These are phyloP conservation scores for Emericellopsis atlantica DNA, from an alignment of 2,329 filamentous ascomycete genomes.

Conservation along the genomic window DNA sequence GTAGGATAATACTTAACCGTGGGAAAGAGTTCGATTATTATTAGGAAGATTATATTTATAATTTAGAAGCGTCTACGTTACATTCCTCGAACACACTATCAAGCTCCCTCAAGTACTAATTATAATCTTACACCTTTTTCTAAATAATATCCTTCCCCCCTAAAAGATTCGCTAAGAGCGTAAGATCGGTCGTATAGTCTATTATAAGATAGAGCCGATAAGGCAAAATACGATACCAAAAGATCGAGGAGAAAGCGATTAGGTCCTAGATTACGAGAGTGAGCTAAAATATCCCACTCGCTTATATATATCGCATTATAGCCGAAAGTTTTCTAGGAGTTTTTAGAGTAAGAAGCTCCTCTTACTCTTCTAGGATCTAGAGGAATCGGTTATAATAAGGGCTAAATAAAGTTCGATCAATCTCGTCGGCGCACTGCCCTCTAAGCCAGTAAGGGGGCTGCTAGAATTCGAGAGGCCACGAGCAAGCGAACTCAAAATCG, in stretches of 20 bases:
- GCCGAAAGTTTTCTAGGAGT: constrained; percentile 1
- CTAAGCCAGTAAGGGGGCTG: constrained; percentile 16
- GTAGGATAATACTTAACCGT: no score
- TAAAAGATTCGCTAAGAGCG: constrained; percentile 1
- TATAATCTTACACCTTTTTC: constrained; percentile 2
- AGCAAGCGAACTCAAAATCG: constrained; percentile 18
- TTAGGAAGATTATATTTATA: background rate
- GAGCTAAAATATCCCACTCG: constrained; percentile 2
- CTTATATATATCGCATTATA: constrained; percentile 1
- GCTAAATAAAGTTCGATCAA: constrained; percentile 1
- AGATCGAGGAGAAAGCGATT: constrained; percentile 1
- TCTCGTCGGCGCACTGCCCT: constrained; percentile 1
- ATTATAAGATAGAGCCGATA: constrained; percentile 1
- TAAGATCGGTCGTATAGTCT: constrained; percentile 2
- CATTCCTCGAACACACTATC: constrained; percentile 1
- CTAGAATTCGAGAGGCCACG: constrained; percentile 13
- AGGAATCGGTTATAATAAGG: constrained; percentile 2
- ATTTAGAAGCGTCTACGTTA: constrained; percentile 1
- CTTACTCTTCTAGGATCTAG: constrained; percentile 2
- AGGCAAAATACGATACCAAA: constrained; percentile 3
- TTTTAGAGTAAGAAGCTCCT: constrained; percentile 2
- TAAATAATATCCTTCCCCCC: constrained; percentile 1
- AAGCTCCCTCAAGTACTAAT: constrained; percentile 2
- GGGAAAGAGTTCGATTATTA: background rate
- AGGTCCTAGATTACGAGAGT: constrained; percentile 1